Evolutionary conservation across 495 filamentous ascomycete genomes (phyloP), one percentile per base, ranked within the genome.

Genomic region (Barbatosphaeria neglecta): DNA sequence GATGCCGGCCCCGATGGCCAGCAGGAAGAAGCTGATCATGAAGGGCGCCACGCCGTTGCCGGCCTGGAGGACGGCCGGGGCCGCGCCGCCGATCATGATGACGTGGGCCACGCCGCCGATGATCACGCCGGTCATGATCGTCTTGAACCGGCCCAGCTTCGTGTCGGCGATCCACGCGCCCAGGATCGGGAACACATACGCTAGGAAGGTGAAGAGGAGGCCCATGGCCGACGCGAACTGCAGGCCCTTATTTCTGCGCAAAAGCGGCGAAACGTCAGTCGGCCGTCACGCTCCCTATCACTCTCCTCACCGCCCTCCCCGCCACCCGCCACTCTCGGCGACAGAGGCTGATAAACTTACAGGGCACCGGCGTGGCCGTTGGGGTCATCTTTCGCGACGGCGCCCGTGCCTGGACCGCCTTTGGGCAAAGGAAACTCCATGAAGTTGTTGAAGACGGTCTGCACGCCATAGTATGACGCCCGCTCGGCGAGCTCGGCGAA

Each of bases 1-100:
- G 54, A 82, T 81, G 48, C 84, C 84, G 6, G 74, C 68, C 22
- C 74, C 74, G 16, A 76, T 50, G 15, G 69, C 70, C 22, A 77
- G 68, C 16, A 75, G 48, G 28, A 76, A 58, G 45, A 76, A 60
- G n/a, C 63, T 63, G 43, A 77, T 53, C 10, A 78, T 59, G 47
- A 76, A 80, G 2, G 68, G 72, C 0, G 66, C 64, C 0, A 72
- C 67, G 0, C 71, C 65, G 38, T 74, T 56, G 13, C 76, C 76
- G 25, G 53, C 60, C 22, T 70, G 61, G 10, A 82, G 63, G 6
- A 78, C 56, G 9, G 57, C 51, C 7, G 76, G 76, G 7, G 76
- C 66, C 4, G 75, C 76, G 13, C 72, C 76, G 27, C 70, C 55
- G 13, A 81, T 64, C 54, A 76, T 64, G 44, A 81, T 68, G 17